phyloP scores from a whole-genome alignment of 2,329 filamentous ascomycete genomes.

The Neofusicoccum laricinum region DNA sequence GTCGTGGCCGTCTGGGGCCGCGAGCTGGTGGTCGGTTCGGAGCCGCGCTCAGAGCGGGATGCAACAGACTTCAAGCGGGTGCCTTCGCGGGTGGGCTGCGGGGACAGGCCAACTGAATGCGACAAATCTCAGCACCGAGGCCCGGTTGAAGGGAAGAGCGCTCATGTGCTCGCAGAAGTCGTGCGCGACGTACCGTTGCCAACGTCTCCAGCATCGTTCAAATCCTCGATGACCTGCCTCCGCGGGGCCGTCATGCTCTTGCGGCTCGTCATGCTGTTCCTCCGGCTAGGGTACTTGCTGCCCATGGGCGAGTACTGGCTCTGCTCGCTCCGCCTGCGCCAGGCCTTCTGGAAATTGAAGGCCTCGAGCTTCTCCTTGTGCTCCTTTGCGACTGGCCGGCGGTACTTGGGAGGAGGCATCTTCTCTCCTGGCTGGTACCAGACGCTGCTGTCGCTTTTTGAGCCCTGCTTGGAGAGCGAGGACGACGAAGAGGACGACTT shows the following conservation, averaged over 20 bases:
- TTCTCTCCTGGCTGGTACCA: constrained; percentile 52
- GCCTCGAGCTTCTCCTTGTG: constrained; percentile 50
- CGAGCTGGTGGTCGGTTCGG: not conserved
- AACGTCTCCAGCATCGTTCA: constrained; percentile 42
- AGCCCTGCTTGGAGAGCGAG: constrained; percentile 27
- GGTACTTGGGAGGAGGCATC: constrained; percentile 51
- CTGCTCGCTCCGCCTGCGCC: constrained; percentile 44
- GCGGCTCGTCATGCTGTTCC: constrained; percentile 30
- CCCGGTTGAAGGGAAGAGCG: not conserved
- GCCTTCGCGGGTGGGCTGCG: constrained; percentile 2
- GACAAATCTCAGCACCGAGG: constrained; percentile 11
- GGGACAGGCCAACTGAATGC: constrained; percentile 3
- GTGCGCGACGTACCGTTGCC: constrained; percentile 35
- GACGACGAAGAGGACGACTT: constrained; percentile 24
- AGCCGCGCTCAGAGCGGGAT: not conserved
- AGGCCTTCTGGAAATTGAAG: constrained; percentile 47
- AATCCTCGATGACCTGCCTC: constrained; percentile 40
- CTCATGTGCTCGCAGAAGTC: constrained; percentile 42
- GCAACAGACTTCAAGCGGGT: not conserved
- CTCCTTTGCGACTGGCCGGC: constrained; percentile 47
- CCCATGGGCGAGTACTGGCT: constrained; percentile 50
- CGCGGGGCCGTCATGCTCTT: constrained; percentile 29
- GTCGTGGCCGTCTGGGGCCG: constrained; percentile 21
- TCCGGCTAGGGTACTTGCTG: constrained; percentile 43
- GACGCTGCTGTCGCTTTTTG: constrained; percentile 40